These are phyloP conservation scores for Thelephora ganbajun DNA, from an alignment of 768 basidiomycete species.

Conservation along the genomic window DNA sequence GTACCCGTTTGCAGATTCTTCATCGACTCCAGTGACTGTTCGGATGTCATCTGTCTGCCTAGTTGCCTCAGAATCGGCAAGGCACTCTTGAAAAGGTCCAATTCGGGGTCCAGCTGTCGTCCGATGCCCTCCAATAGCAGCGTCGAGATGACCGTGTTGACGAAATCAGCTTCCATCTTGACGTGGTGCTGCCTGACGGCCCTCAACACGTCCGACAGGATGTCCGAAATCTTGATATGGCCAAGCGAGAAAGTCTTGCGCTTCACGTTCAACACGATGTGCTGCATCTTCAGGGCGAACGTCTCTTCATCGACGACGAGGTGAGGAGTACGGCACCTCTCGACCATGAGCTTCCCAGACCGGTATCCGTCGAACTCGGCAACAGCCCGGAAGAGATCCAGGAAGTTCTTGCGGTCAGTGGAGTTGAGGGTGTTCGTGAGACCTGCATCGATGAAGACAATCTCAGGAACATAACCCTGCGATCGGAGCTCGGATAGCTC, in stretches of 20 bases:
- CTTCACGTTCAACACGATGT: constrained; percentile 86
- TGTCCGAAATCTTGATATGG: constrained; percentile 92
- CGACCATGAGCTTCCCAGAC: constrained; percentile 90
- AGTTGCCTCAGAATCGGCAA: constrained; percentile 87
- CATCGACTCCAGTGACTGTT: constrained; percentile 40
- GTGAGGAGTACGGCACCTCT: constrained; percentile 84
- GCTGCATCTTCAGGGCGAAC: constrained; percentile 96
- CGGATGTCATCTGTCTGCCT: constrained; percentile 72
- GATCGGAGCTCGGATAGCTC: constrained; percentile 48
- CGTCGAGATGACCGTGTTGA: constrained; percentile 95
- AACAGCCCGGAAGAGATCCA: constrained; percentile 91
- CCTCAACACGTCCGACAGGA: constrained; percentile 77
- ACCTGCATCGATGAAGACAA: constrained; percentile 95
- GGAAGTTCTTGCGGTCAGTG: constrained; percentile 80
- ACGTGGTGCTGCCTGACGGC: constrained; percentile 88
- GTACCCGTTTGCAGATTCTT: constrained; percentile 53
- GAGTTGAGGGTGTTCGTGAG: constrained; percentile 80
- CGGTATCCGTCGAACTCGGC: constrained; percentile 97
- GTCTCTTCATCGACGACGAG: constrained; percentile 85
- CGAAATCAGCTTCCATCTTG: constrained; percentile 97
- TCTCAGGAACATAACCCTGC: constrained; percentile 80
- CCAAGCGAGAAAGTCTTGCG: constrained; percentile 94
- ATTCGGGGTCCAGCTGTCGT: constrained; percentile 75
- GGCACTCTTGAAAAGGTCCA: constrained; percentile 93
- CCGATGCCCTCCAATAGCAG: constrained; percentile 93